A percentile compares a stretch with the other conserved stretches of the same genome.
phyloP scores from a whole-genome alignment of 768 basidiomycete genomes.

The Boletus pseudopeckii region DNA sequence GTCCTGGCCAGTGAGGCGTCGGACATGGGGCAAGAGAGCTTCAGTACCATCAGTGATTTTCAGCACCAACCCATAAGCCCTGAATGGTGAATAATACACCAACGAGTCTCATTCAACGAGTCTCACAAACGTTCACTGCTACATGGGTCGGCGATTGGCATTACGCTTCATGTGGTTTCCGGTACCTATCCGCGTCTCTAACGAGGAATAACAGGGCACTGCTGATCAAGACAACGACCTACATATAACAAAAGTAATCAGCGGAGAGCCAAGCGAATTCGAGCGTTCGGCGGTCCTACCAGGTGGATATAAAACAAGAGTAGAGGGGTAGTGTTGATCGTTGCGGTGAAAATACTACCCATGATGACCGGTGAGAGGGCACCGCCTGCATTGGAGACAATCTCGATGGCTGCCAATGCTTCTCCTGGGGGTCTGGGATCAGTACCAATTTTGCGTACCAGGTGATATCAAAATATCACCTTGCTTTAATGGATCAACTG shows the following conservation, averaged over 20 bases:
- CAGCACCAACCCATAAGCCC: too few relatives aligned
- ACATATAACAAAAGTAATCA: background rate
- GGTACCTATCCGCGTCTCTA: slow-evolving; percentile 22
- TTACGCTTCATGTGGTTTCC: slow-evolving; percentile 5
- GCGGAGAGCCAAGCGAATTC: background rate
- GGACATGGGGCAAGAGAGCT: too few relatives aligned
- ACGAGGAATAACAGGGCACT: slow-evolving; percentile 21
- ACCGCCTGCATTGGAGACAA: slow-evolving; percentile 20
- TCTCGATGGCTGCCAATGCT: slow-evolving; percentile 28
- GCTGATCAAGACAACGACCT: slow-evolving; percentile 20
- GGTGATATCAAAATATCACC: slow-evolving; percentile 8
- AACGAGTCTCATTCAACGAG: background rate
- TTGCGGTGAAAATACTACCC: slow-evolving; percentile 26
- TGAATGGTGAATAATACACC: too few relatives aligned
- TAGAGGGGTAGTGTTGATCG: slow-evolving; percentile 20
- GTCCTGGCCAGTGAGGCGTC: too few relatives aligned
- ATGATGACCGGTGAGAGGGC: slow-evolving; percentile 30
- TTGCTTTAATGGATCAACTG: slow-evolving; percentile 28
- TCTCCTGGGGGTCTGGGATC: slow-evolving; percentile 17
- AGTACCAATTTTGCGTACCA: background rate
- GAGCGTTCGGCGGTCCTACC: slow-evolving; percentile 5
- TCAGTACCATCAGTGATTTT: too few relatives aligned
- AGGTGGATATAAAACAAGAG: slow-evolving; percentile 25
- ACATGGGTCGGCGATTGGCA: background rate
- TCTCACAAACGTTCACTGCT: background rate